These are phyloP conservation scores for Syzygium aqueum DNA, from an alignment of 345 rosid species.

Conservation along the genomic window DNA sequence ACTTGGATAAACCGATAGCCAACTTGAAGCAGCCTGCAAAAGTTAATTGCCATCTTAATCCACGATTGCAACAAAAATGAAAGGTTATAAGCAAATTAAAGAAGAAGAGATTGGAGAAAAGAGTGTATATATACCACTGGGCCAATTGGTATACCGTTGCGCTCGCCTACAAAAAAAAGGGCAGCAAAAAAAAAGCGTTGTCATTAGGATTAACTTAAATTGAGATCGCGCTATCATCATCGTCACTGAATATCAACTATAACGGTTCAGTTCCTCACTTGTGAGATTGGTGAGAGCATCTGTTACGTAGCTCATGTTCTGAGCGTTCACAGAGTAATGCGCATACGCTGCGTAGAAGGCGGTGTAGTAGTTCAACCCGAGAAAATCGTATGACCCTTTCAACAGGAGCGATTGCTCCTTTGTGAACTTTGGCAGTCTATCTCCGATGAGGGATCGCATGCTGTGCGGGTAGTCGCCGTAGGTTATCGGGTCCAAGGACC, in stretches of 20 bases:
- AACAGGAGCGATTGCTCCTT: slow-evolving; percentile 8
- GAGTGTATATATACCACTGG: not conserved
- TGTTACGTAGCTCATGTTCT: slow-evolving; percentile 11
- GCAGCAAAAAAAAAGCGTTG: not conserved
- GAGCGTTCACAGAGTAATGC: not conserved
- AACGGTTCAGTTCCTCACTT: slow-evolving; percentile 2
- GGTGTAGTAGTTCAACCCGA: slow-evolving; percentile 33
- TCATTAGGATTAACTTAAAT: not conserved
- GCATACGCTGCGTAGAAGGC: slow-evolving; percentile 9
- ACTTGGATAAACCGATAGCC: slow-evolving; percentile 16
- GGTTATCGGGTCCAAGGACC: slow-evolving; percentile 29
- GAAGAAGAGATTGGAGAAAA: not conserved
- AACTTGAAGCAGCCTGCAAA: slow-evolving; percentile 14
- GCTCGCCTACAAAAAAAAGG: not conserved
- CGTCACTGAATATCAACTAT: not conserved
- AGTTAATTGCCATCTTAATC: too few species aligned
- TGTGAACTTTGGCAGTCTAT: slow-evolving; percentile 23
- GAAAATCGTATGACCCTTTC: slow-evolving; percentile 26
- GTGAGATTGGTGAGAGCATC: slow-evolving; percentile 6
- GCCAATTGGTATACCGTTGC: slow-evolving; percentile 12
- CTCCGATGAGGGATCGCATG: slow-evolving; percentile 19
- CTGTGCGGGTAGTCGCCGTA: slow-evolving; percentile 22
- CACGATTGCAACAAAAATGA: not conserved
- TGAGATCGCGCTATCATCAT: not conserved
- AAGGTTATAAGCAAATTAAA: not conserved